These are phyloP conservation scores for Saururus chinensis DNA, from an alignment of 164 flowering plant species.

Conservation along the genomic window DNA sequence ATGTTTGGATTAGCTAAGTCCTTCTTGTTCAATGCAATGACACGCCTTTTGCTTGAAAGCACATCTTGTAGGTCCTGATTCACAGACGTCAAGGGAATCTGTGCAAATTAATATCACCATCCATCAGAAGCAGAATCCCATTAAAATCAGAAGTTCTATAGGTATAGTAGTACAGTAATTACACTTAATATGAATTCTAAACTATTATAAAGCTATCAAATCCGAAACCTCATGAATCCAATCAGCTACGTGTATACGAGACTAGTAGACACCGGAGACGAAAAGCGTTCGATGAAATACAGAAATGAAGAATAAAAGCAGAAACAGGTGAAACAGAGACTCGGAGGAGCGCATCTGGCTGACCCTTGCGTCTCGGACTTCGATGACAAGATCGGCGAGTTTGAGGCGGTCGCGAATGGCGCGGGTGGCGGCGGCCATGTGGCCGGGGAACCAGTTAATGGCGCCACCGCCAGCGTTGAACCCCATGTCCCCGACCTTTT, in stretches of 20 bases:
- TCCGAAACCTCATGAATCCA: too few relatives aligned
- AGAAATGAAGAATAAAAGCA: background rate
- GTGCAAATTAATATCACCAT: too few relatives aligned
- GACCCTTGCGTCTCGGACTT: conserved; percentile 87
- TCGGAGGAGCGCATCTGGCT: background rate
- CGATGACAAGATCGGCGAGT: conserved; percentile 82
- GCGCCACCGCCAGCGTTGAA: conserved; percentile 56
- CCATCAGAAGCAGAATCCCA: too few relatives aligned
- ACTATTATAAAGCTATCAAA: too few relatives aligned
- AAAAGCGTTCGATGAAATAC: background rate
- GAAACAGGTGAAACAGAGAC: background rate
- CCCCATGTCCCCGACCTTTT: conserved; percentile 43
- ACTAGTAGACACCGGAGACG: too few relatives aligned
- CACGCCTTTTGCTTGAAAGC: conserved; percentile 58
- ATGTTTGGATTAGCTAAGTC: conserved; percentile 85
- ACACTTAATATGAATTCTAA: too few relatives aligned
- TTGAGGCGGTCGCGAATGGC: conserved; percentile 89
- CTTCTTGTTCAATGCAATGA: conserved; percentile 87
- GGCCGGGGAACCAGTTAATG: conserved; percentile 95
- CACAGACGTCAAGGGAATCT: conserved; percentile 86
- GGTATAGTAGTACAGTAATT: too few relatives aligned
- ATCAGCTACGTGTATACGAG: too few relatives aligned
- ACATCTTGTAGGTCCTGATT: conserved; percentile 64
- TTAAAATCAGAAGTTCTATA: too few relatives aligned
- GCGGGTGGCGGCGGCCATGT: conserved; percentile 94